Conservation (phyloP, 140 eudicot species). For the Stevia rebaudiana region DNA sequence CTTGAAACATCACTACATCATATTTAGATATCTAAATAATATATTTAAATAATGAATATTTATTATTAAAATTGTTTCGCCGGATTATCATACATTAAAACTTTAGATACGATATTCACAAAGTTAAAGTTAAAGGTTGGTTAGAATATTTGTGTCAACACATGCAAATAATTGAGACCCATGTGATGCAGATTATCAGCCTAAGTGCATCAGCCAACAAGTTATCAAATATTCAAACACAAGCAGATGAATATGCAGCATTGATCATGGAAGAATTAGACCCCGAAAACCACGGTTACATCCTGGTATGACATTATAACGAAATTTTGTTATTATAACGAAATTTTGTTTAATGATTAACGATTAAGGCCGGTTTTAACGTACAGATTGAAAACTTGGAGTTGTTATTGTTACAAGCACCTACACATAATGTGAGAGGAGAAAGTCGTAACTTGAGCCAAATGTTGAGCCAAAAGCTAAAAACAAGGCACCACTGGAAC, state of each 20-base stretch:
- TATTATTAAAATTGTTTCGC: no score
- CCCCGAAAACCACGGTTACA: slow-evolving; percentile 59
- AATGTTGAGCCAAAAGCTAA: slow-evolving; percentile 77
- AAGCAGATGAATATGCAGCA: slow-evolving; percentile 83
- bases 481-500: slow-evolving; percentile 44
- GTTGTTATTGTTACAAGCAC: slow-evolving; percentile 70
- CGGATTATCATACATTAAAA: not conserved
- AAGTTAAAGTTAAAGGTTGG: slow-evolving; percentile 15
- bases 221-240: slow-evolving; percentile 63
- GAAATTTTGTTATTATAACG: no score
- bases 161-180: not conserved
- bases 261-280: slow-evolving; percentile 85
- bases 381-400: slow-evolving; percentile 77
- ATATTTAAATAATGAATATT: not conserved
- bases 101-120: not conserved
- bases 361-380: no score
- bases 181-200: slow-evolving; percentile 54
- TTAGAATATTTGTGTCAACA: slow-evolving; percentile 18
- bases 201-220: slow-evolving; percentile 85
- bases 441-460: slow-evolving; percentile 69
- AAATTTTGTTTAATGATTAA: not conserved
- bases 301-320: slow-evolving; percentile 76
- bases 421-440: slow-evolving; percentile 52
- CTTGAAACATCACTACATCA: no score
- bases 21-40: no score